A percentile compares a stretch with the other conserved stretches of the same genome.
Conservation (phyloP, 257 asterid genomes). For the Leonotis leonurus region DNA sequence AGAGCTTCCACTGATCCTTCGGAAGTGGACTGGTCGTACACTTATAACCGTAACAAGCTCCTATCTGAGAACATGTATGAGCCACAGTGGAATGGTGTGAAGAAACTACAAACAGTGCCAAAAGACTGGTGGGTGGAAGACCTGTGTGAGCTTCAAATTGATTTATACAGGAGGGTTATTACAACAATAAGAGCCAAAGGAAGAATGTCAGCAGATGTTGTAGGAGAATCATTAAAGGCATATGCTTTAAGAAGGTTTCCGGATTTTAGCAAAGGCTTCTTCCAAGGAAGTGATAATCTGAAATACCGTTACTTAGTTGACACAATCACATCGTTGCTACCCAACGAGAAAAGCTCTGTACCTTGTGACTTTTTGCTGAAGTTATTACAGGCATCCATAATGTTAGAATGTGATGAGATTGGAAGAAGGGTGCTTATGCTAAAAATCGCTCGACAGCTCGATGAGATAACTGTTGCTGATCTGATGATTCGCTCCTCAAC, state of each 20-base stretch:
- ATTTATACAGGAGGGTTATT: conserved; percentile 46
- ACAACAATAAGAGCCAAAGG: conserved; percentile 49
- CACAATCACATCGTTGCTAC: conserved; percentile 42
- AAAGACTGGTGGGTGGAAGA: conserved; percentile 91
- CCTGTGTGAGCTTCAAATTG: conserved; percentile 61
- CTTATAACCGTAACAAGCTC: conserved; percentile 57
- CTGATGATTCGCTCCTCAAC: conserved; percentile 42
- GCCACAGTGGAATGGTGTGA: conserved; percentile 47
- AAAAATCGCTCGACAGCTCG: conserved; percentile 58
- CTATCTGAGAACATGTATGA: conserved; percentile 45
- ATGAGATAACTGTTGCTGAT: conserved; percentile 55
- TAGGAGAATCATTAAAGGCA: conserved; percentile 63
- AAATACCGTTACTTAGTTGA: conserved; percentile 60
- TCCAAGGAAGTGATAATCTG: conserved; percentile 36
- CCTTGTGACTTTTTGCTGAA: conserved; percentile 58
- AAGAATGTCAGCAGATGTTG: conserved; percentile 33
- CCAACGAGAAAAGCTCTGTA: conserved; percentile 40
- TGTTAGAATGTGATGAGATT: conserved; percentile 50
- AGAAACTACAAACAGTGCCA: conserved; percentile 48
- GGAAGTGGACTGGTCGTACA: conserved; percentile 77
- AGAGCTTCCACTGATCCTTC: conserved; percentile 53
- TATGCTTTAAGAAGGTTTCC: conserved; percentile 50
- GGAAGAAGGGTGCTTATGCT: conserved; percentile 41
- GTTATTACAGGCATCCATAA: conserved; percentile 48
- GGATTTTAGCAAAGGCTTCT: conserved; percentile 39